phyloP scores from a whole-genome alignment of 148 eudicot genomes.

The Oxyria digyna region DNA sequence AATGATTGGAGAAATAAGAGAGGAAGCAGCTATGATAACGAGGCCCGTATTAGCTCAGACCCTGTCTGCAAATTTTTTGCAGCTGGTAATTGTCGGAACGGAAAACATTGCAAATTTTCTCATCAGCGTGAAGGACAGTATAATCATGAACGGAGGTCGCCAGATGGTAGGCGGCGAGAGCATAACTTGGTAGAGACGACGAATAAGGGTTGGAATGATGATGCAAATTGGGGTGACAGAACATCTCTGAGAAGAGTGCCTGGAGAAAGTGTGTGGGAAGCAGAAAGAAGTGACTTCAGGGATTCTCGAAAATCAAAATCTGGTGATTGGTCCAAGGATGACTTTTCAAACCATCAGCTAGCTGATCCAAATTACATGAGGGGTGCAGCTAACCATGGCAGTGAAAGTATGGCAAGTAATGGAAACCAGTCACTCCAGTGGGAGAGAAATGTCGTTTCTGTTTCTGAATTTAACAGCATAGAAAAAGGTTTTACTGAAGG shows the following conservation, averaged over 20 bases:
- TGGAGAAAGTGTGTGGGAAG: not conserved
- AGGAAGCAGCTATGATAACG: slow-evolving; percentile 22
- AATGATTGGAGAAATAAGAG: slow-evolving; percentile 10
- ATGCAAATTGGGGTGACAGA: slow-evolving; percentile 23
- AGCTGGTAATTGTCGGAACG: slow-evolving; percentile 31
- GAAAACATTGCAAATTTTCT: slow-evolving; percentile 27
- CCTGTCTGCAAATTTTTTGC: slow-evolving; percentile 31
- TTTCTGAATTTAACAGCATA: slow-evolving; percentile 13
- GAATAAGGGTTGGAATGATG: slow-evolving; percentile 26
- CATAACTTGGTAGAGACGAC: slow-evolving; percentile 17
- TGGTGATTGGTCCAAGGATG: slow-evolving; percentile 15
- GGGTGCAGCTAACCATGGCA: slow-evolving; percentile 12
- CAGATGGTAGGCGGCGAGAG: slow-evolving; percentile 14
- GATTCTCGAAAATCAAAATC: slow-evolving; percentile 16
- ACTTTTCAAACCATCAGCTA: slow-evolving; percentile 14
- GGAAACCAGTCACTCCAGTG: slow-evolving; percentile 17
- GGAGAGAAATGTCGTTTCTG: slow-evolving; percentile 14
- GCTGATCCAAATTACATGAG: slow-evolving; percentile 17
- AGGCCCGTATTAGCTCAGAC: slow-evolving; percentile 18
- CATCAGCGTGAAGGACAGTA: slow-evolving; percentile 21
- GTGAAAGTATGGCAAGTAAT: slow-evolving; percentile 16
- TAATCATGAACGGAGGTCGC: slow-evolving; percentile 19
- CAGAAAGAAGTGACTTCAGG: slow-evolving; percentile 11
- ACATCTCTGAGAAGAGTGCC: slow-evolving; percentile 11
- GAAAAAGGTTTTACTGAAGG: slow-evolving; percentile 16